A percentile compares a stretch with the other conserved stretches of the same genome.
phyloP scores from a whole-genome alignment of 2,329 filamentous ascomycete genomes.

The Graphiopsis chlorocephala region DNA sequence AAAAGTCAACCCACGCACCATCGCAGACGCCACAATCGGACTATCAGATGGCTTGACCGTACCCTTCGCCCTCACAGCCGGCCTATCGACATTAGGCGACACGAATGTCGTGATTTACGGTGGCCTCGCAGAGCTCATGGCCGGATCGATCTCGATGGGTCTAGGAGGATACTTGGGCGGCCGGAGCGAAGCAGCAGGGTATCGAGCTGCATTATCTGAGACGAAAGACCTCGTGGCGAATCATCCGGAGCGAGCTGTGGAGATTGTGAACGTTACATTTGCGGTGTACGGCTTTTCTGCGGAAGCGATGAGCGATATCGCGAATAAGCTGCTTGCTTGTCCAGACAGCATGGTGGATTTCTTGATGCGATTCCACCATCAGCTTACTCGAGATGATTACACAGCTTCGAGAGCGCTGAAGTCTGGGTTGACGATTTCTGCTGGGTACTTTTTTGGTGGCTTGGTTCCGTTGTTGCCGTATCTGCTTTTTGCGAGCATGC shows the following conservation, averaged over 20 bases:
- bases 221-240: constrained; percentile 40
- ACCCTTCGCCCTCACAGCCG: constrained; percentile 44
- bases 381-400: constrained; percentile 43
- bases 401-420: constrained; percentile 43
- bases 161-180: constrained; percentile 46
- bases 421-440: constrained; percentile 63
- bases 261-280: constrained; percentile 43
- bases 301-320: constrained; percentile 23
- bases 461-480: constrained; percentile 70
- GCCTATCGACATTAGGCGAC: constrained; percentile 40
- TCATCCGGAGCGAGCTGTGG: constrained; percentile 37
- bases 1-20: constrained; percentile 35
- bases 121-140: constrained; percentile 41
- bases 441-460: constrained; percentile 68
- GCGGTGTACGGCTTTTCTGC: constrained; percentile 40
- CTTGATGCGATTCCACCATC: constrained; percentile 49
- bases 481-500: constrained; percentile 50
- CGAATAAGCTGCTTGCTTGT: neutral
- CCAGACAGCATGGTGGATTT: constrained; percentile 43
- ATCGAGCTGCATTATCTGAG: constrained; percentile 45
- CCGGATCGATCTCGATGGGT: constrained; percentile 44
- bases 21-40: constrained; percentile 46
- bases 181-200: constrained; percentile 51
- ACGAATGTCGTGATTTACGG: constrained; percentile 41
- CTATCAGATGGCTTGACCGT: constrained; percentile 44